Percentiles rank a stretch among this genome's conserved stretches.
These are phyloP conservation scores for Anaeramoeba flamelloides DNA, from an alignment of 78 protist genomes.

Conservation along the genomic window DNA sequence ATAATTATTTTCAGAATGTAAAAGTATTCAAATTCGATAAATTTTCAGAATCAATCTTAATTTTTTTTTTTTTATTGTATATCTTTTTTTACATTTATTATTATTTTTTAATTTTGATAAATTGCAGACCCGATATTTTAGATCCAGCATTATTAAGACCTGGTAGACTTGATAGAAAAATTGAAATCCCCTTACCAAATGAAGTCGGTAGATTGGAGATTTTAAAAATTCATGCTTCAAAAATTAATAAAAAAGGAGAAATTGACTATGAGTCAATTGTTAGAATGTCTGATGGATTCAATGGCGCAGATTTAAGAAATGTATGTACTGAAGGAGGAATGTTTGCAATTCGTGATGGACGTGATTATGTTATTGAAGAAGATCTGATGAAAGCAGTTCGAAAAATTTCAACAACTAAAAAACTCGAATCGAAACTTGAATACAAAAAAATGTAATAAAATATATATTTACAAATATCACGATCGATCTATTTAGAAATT, in stretches of 20 bases:
- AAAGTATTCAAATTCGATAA: no score
- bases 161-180: constrained; percentile 71
- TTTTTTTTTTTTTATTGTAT: no score
- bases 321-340: constrained; percentile 95
- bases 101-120: no score
- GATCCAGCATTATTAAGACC: constrained; percentile 62
- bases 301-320: constrained; percentile 96
- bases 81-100: no score
- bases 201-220: constrained; percentile 75
- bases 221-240: constrained; percentile 83
- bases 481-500: no score
- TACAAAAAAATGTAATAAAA: no score
- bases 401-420: no score
- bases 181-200: constrained; percentile 96
- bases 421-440: no score
- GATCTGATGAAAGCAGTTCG: constrained; percentile 96
- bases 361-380: constrained; percentile 74
- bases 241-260: constrained; percentile 74
- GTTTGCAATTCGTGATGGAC: constrained; percentile 79
- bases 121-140: no score
- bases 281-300: constrained; percentile 91
- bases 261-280: constrained; percentile 86
- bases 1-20: no score
- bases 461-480: no score
- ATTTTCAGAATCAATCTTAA: no score